phyloP scores from a whole-genome alignment of 176 grass and related monocot species.

The Aegilops speltoides region DNA sequence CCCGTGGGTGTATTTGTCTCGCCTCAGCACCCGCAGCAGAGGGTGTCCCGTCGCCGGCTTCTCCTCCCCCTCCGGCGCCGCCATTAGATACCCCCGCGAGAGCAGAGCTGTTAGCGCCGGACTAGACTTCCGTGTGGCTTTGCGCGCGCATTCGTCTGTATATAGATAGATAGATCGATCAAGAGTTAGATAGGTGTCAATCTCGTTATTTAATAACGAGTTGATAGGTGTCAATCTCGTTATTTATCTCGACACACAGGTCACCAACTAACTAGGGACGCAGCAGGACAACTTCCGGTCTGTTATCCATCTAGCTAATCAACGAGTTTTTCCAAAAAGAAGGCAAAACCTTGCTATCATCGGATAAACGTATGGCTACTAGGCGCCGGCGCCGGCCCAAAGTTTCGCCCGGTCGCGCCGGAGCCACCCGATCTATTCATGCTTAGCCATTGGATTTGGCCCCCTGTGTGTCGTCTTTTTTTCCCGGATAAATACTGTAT shows the following conservation, averaged over 20 bases:
- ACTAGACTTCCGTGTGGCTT: background rate
- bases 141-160: background rate
- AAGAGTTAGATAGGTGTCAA: background rate
- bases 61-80: background rate
- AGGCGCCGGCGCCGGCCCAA: no score
- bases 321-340: background rate
- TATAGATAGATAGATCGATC: background rate
- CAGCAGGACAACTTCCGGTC: background rate
- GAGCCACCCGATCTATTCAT: no score
- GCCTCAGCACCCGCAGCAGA: constrained; percentile 41
- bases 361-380: background rate
- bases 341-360: background rate
- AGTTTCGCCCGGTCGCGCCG: no score
- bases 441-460: no score
- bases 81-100: background rate
- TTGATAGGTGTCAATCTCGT: background rate
- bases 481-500: no score
- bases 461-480: no score
- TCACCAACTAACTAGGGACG: background rate
- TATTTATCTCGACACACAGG: background rate
- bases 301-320: background rate
- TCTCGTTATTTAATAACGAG: background rate
- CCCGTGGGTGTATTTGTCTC: constrained; percentile 56
- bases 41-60: constrained; percentile 38
- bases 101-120: no score